phyloP scores from a whole-genome alignment of 805 yeast species.

The Tetrapisispora fleetii region DNA sequence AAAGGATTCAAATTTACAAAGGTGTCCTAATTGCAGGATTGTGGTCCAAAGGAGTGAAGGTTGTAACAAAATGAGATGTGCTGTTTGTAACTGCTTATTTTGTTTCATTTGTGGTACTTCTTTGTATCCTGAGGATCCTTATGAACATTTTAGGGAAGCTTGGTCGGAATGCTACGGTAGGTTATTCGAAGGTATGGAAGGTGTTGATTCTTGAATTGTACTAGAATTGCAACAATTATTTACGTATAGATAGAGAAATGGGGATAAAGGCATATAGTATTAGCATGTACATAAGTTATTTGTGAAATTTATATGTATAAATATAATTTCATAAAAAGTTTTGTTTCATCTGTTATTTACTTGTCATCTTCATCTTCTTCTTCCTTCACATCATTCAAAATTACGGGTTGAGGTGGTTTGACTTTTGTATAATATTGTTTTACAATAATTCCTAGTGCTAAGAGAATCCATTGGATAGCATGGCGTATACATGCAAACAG shows the following conservation, averaged over 20 bases:
- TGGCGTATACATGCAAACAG: slow-evolving; percentile 12
- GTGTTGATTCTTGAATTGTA: slow-evolving; percentile 12
- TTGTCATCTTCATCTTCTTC: not conserved
- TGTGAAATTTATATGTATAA: not conserved
- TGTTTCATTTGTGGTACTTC: slow-evolving; percentile 46
- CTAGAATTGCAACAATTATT: not conserved
- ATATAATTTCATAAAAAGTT: not conserved
- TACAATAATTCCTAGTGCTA: slow-evolving; percentile 8
- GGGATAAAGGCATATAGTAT: too few relatives aligned
- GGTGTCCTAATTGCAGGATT: slow-evolving; percentile 45
- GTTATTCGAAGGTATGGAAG: slow-evolving; percentile 45
- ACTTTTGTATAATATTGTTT: slow-evolving; percentile 6
- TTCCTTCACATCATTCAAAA: not conserved
- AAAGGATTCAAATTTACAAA: slow-evolving; percentile 34
- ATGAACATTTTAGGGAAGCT: slow-evolving; percentile 40
- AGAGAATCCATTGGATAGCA: slow-evolving; percentile 8
- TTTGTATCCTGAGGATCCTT: slow-evolving; percentile 35
- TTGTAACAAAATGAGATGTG: slow-evolving; percentile 54
- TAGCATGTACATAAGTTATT: not conserved
- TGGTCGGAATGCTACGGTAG: slow-evolving; percentile 37
- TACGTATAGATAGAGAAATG: too few relatives aligned
- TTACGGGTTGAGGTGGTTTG: not conserved
- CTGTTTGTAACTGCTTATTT: slow-evolving; percentile 38
- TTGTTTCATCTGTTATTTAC: not conserved
- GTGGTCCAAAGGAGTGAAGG: slow-evolving; percentile 50